Conservation (phyloP, 164 flowering plant species). For the Magnolia kwangsiensis region DNA sequence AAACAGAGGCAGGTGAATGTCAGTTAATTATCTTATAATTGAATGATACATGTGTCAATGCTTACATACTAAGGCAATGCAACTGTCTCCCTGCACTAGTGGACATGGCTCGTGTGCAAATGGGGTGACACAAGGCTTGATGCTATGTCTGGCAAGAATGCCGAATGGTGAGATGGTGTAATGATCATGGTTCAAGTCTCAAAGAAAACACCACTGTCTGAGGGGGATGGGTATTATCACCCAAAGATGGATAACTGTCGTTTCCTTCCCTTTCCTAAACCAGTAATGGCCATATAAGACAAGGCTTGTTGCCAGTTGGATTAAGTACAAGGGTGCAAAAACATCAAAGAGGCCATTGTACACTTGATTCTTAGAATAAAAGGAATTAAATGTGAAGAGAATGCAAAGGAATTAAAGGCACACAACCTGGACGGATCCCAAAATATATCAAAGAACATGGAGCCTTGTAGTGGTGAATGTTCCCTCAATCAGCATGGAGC, state of each 20-base stretch:
- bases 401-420: too few species aligned
- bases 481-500: too few species aligned
- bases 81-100: background rate
- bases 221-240: background rate
- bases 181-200: background rate
- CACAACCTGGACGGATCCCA: too few species aligned
- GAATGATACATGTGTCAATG: too few species aligned
- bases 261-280: background rate
- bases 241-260: background rate
- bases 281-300: background rate
- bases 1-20: background rate
- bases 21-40: background rate
- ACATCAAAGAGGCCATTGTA: too few species aligned
- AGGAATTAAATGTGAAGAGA: too few species aligned
- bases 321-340: too few species aligned
- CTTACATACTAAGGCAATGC: too few species aligned
- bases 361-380: too few species aligned
- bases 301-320: too few species aligned
- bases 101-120: background rate
- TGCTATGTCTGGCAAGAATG: background rate
- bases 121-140: background rate
- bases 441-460: too few species aligned
- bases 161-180: background rate
- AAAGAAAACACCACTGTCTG: background rate
- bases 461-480: too few species aligned